Evolutionary conservation across 2,329 filamentous ascomycete genomes (phyloP), one percentile per base, ranked within the genome.

Genomic region (Verticillium tricorpus): DNA sequence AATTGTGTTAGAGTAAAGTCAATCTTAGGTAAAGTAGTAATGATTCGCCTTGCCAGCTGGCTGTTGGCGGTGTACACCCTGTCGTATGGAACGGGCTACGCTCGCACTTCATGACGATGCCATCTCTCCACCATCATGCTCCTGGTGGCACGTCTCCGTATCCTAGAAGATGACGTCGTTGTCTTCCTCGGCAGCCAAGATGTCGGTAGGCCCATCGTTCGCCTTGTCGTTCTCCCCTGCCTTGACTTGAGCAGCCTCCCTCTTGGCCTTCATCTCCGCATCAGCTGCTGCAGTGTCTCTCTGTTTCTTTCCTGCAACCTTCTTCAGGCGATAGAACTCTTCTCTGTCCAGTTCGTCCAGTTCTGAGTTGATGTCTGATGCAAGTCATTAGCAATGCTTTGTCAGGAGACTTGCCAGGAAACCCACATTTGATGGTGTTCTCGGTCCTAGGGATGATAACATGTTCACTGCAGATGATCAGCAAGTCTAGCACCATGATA

Each of bases 381-480:
- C 12, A n/a, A 5, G 34, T 19, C 65, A 67, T n/a, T 28, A 22
- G 39, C 12, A 9, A 8, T 12, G 45, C 7, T 6, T 32, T 17
- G 28, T 8, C 6, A 15, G 9, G 22, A 11, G 9, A 45, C 14
- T 50, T 15, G 17, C 39, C 19, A 2, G 8, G 12, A 54, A 39
- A 70, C 84, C 68, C 79, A 89, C 89, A 99, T 79, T 97, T 97
- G 81, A 99, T 99, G n/a, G 95, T 99, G 72, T 98, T 99, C 76
- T 99, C 95, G 15, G 95, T 99, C 67, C 95, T 86, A 14, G 95
- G 95, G 70, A 99, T 99, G 69, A 99, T 98, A 69, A 99, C 92
- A 75, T 96, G 91, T 77, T 95, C 91, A 71, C 87, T 90, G 67
- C 28, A 35, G 31, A 5, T 31, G 11, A 65, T 75, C 67, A 73